Percentiles rank a stretch among this genome's conserved stretches.
These are phyloP conservation scores for Lachnellula occidentalis DNA, from an alignment of 2,329 filamentous ascomycete genomes.

Conservation along the genomic window DNA sequence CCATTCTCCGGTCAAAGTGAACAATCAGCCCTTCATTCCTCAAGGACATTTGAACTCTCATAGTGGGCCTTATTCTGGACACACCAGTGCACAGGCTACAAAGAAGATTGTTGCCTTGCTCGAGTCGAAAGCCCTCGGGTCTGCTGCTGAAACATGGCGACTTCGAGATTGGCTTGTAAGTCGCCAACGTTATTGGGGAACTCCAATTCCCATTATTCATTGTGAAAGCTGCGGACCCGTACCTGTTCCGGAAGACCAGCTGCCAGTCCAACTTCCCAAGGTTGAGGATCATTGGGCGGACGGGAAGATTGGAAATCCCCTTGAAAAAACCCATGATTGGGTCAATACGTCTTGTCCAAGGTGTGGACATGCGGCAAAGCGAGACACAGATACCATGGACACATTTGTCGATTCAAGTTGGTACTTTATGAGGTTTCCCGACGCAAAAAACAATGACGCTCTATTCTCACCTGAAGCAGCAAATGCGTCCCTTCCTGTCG, in stretches of 20 bases:
- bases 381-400: conserved; percentile 94
- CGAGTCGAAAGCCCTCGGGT: conserved; percentile 49
- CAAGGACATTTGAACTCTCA: conserved; percentile 63
- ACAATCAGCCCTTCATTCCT: conserved; percentile 53
- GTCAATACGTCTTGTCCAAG: conserved; percentile 69
- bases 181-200: conserved; percentile 88
- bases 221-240: conserved; percentile 72
- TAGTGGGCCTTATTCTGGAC: conserved; percentile 59
- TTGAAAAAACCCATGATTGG: conserved; percentile 68
- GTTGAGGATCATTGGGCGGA: conserved; percentile 63
- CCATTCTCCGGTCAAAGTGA: conserved; percentile 35
- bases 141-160: conserved; percentile 67
- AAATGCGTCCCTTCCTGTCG: conserved; percentile 61
- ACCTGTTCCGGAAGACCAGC: conserved; percentile 67
- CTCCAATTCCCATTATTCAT: conserved; percentile 84
- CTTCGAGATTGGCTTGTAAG: conserved; percentile 87
- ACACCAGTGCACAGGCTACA: conserved; percentile 57
- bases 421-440: conserved; percentile 81
- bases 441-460: conserved; percentile 56
- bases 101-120: conserved; percentile 54
- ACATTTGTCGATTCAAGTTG: conserved; percentile 94
- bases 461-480: conserved; percentile 59
- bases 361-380: conserved; percentile 63
- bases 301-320: conserved; percentile 68
- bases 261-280: conserved; percentile 70